Conservation (phyloP, 2,329 filamentous ascomycete species). For the Macroventuria anomochaeta region DNA sequence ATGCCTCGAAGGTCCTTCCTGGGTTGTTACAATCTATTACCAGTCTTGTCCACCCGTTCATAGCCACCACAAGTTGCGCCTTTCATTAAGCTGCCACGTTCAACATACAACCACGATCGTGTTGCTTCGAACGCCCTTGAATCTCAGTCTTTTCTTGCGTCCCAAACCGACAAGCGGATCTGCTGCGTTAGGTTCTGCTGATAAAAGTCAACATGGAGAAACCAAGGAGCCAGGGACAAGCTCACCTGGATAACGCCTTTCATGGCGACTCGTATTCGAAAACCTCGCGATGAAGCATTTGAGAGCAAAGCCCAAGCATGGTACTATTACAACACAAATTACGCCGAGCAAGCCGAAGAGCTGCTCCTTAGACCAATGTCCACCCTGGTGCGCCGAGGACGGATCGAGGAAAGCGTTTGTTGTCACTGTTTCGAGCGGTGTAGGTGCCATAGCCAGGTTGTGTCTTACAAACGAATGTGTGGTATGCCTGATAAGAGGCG, state of each 20-base stretch:
- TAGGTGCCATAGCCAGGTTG: not conserved
- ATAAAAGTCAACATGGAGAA: not conserved
- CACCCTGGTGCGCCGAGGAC: not conserved
- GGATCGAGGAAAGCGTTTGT: not conserved
- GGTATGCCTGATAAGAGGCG: not conserved
- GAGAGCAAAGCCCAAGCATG: not conserved
- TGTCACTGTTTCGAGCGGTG: not conserved
- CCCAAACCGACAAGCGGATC: not conserved
- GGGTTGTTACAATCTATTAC: not conserved
- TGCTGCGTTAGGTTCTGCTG: not conserved
- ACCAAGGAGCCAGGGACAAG: not conserved
- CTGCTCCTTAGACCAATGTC: conserved; percentile 1
- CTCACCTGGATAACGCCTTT: not conserved
- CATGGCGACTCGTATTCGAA: not conserved
- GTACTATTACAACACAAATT: not conserved
- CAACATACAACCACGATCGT: not conserved
- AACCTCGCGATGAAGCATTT: not conserved
- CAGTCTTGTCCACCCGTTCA: not conserved
- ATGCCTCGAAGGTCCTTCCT: not conserved
- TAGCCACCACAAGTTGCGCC: no score
- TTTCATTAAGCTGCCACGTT: not conserved
- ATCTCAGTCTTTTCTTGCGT: not conserved
- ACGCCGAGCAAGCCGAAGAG: not conserved
- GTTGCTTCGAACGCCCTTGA: not conserved
- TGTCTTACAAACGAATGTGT: not conserved